Evolutionary conservation across 441 rosid species (phyloP).

Genomic region (Biscutella laevigata): DNA sequence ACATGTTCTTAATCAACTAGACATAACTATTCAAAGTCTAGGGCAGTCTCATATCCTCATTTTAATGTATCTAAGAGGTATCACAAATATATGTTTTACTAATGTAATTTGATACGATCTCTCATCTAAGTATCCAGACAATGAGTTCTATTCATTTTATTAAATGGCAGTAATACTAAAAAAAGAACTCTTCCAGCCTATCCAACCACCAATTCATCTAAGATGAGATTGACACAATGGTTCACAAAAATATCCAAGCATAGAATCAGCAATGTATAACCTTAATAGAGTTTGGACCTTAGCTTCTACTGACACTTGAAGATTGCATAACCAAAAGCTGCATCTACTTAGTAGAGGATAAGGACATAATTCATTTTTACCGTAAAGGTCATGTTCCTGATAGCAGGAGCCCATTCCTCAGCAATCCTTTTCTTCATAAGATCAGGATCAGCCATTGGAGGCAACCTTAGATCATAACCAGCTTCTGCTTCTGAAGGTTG

Average conservation of each 20-base stretch:
- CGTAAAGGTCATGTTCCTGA: constrained; percentile 60
- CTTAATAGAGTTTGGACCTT: background rate
- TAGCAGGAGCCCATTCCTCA: constrained; percentile 81
- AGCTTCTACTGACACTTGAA: background rate
- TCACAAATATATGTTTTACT: background rate
- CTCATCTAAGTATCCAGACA: background rate
- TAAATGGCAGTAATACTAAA: background rate
- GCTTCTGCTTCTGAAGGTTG: constrained; percentile 94
- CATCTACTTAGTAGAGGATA: background rate
- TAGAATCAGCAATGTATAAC: background rate
- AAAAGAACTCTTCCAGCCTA: background rate
- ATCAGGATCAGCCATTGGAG: constrained; percentile 73
- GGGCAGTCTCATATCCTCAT: background rate
- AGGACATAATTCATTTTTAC: constrained; percentile 24
- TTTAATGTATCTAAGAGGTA: background rate
- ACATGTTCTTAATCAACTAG: background rate
- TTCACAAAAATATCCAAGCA: background rate
- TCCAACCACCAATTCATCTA: background rate
- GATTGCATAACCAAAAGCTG: background rate
- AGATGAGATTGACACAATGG: no score
- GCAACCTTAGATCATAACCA: constrained; percentile 71
- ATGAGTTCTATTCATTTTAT: background rate
- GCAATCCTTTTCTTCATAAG: constrained; percentile 49
- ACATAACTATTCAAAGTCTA: background rate
- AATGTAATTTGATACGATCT: background rate